Base-by-base conservation (phyloP, 2,329 filamentous ascomycete species). In the Blumeria hordei region DNA sequence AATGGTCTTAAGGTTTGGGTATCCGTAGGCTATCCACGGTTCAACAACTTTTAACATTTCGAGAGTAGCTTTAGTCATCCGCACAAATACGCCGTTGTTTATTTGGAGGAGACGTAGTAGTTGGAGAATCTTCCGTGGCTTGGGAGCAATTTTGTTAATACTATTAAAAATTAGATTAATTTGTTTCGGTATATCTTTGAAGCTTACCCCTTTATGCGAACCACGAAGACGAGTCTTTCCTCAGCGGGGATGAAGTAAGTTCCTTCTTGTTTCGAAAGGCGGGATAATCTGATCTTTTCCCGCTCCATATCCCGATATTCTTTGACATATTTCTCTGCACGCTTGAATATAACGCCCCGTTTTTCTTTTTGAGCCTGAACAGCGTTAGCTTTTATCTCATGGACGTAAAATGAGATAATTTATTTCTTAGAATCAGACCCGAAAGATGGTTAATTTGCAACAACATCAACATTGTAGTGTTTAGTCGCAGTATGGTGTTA, bases 101-200 rank as follows among this genome's bases (percentile, higher is more conserved):
- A 98, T 98, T 79, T 98, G 92, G 68, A 98, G 83, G 63, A 98
- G 87, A 78, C 92, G 90, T 71, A 98, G 88, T 59, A 98, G 86
- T 77, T 98, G 92, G 67, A 98, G 82, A 69, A 94, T 96, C 83
- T 98, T 98, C 80, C 92, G 88, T 74, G 93, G 93, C 85, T 98
- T 96, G 67, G 92, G 92, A 70, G 93, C 82, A 68, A 98, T 96
- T 85, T 98, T 98, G 86, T 96, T 96, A 88, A 98, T 96, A 94
- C 90, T 83, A 60, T 50, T 53, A n/a, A 33, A 3, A 55, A 52
- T 64, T 51, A 61, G 58, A 6, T 36, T 8, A 36, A 60, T 21
- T 9, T 18, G 44, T 37, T 32, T 32, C 5, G 3, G 12, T 35
- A 43, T n/a, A 14, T 35, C 44, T 7, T 53, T 14, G 44, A 21